Conservation (phyloP, 73 alveolate genomes). For the Tetrahymena elliotti region DNA sequence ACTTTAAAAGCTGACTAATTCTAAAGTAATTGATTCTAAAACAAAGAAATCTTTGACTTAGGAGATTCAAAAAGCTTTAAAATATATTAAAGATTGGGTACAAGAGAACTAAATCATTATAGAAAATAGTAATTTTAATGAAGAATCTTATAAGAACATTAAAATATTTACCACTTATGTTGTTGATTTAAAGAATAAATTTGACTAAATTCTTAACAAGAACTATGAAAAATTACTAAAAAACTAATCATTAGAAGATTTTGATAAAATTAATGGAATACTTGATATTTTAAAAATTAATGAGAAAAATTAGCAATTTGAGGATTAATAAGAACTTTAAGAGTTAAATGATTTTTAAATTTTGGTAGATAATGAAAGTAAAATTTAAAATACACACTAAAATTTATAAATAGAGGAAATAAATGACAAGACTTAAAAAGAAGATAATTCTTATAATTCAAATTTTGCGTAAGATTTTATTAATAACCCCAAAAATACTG, state of each 20-base stretch:
- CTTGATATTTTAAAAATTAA: neutral
- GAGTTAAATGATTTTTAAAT: neutral
- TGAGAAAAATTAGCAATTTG: neutral
- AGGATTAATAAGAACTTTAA: neutral
- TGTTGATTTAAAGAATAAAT: neutral
- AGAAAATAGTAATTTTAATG: neutral
- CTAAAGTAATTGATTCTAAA: neutral
- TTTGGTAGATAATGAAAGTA: neutral
- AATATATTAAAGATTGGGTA: neutral
- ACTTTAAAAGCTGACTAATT: neutral
- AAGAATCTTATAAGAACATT: neutral
- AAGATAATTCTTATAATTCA: too few relatives aligned
- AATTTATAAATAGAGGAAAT: too few relatives aligned
- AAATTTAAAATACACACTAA: too few relatives aligned
- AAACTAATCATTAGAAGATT: neutral
- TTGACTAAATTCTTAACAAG: neutral
- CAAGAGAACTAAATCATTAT: neutral
- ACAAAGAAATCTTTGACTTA: too few relatives aligned
- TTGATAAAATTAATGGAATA: neutral
- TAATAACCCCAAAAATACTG: neutral
- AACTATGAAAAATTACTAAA: neutral
- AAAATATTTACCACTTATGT: neutral
- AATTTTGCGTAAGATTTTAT: too few relatives aligned
- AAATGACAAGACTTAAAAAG: neutral
- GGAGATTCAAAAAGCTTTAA: neutral